Evolutionary conservation across 1,139 yeast species (phyloP), one percentile per base, ranked within the genome.

Genomic region (Scheffersomyces parashehatae): DNA sequence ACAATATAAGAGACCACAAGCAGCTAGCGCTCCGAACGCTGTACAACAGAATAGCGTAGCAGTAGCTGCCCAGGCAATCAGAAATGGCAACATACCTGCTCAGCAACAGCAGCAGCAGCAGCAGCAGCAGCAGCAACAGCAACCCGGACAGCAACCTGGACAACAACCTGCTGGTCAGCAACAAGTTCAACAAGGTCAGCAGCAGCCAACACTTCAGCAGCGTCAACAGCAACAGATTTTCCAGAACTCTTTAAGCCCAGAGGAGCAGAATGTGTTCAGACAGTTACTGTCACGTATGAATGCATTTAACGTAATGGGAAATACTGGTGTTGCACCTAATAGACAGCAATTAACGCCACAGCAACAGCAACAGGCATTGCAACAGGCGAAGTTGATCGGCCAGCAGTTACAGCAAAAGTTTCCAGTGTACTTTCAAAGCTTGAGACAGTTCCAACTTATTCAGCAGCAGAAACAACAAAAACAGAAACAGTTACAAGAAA

Each of bases 181-280:
- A 10, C 13, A 28, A 31, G 38, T 36, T 7, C 47, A 38, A 28
- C 41, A 34, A 14, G 20, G 35, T 14, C 24, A 44, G 42, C 50
- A 43, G 44, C 51, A n/a, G 37, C 58, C 50, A 30, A 51, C 63
- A 5, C 54, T 65, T 32, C 64, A 65, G 42, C 77, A 71, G 44
- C 76, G 71, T 40, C 78, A 73, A 44, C 78, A 73, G 46, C 78
- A 73, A 51, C 78, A 73, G 46, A 65, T 74, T 24, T 73, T 74
- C 65, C 77, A 70, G 41, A 68, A 56, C 46, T 60, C 75, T 6
- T 61, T 74, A 36, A 58, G 69, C 3, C 73, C 77, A 2, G 75
- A 72, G 43, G 79, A 74, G 43, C 79, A 73, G 46, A 76, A 70
- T 42, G 56, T 64, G 6, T 73, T 72, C 59, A 68, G 72, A 45